Evolutionary conservation across 345 rosid genomes (phyloP).

Genomic region (Dovyalis caffra): DNA sequence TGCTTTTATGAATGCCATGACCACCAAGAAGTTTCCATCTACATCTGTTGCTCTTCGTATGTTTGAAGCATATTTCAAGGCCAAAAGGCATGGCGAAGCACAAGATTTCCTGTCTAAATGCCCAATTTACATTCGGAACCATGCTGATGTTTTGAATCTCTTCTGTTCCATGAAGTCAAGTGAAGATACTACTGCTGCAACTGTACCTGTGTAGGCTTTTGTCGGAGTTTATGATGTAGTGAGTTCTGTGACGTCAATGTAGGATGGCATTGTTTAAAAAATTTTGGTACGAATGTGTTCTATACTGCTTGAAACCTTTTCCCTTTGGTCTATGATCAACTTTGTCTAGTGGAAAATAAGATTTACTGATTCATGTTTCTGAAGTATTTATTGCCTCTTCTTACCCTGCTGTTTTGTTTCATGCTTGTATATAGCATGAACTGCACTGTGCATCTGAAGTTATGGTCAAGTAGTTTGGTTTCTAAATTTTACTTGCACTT

Average conservation of each 20-base stretch:
- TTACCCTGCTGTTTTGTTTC: neutral
- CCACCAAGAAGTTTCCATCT: conserved; percentile 70
- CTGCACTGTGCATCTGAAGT: neutral
- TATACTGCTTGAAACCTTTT: conserved; percentile 9
- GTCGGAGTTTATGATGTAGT: conserved; percentile 6
- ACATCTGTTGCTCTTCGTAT: conserved; percentile 53
- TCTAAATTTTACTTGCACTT: neutral
- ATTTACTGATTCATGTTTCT: conserved; percentile 3
- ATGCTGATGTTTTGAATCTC: conserved; percentile 79
- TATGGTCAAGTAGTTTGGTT: neutral
- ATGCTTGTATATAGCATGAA: neutral
- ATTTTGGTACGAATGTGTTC: conserved; percentile 15
- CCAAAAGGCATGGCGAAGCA: conserved; percentile 62
- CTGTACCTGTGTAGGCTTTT: conserved; percentile 31
- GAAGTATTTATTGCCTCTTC: neutral
- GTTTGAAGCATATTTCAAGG: conserved; percentile 62
- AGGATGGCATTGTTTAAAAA: conserved; percentile 19
- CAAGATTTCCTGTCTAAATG: conserved; percentile 71
- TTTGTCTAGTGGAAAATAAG: conserved; percentile 21
- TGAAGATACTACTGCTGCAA: conserved; percentile 22
- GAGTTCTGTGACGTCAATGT: conserved; percentile 3
- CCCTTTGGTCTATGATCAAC: conserved; percentile 9
- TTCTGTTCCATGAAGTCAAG: conserved; percentile 33
- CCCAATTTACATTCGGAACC: conserved; percentile 61
- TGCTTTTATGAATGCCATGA: conserved; percentile 59